Evolutionary conservation across 768 basidiomycete species (phyloP).

Genomic region (Pholiota molesta): DNA sequence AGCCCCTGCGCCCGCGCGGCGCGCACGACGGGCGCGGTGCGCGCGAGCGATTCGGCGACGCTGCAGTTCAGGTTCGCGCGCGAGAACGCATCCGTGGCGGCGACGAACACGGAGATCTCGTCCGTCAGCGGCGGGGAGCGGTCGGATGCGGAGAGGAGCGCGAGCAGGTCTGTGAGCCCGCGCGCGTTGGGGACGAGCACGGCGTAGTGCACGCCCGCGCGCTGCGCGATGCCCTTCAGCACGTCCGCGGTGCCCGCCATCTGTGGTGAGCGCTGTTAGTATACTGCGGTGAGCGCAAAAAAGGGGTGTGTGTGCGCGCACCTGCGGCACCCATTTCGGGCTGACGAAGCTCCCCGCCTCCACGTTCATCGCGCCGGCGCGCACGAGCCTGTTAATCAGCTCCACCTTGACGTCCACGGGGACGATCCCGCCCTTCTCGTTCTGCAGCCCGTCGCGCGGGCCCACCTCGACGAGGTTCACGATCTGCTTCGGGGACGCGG

Average conservation of each 20-base stretch:
- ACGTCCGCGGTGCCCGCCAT: constrained; percentile 87
- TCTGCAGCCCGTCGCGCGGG: constrained; percentile 91
- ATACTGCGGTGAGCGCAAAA: too few relatives aligned
- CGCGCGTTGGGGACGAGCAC: constrained; percentile 83
- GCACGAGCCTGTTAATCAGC: constrained; percentile 73
- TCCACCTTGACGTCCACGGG: constrained; percentile 76
- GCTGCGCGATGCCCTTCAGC: constrained; percentile 55
- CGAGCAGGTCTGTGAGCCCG: constrained; percentile 70
- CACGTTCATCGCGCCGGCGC: constrained; percentile 68
- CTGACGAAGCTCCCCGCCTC: constrained; percentile 92
- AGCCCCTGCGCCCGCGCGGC: constrained; percentile 64
- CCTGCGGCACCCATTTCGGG: constrained; percentile 94
- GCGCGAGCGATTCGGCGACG: constrained; percentile 67
- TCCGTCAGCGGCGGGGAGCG: constrained; percentile 62
- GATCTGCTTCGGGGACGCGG: not conserved
- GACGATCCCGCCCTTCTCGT: constrained; percentile 70
- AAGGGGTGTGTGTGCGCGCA: too few relatives aligned
- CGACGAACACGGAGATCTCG: constrained; percentile 89
- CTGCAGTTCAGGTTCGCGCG: constrained; percentile 84
- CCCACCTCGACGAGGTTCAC: constrained; percentile 88
- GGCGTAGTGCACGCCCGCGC: constrained; percentile 65
- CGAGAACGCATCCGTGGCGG: constrained; percentile 86
- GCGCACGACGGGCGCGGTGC: constrained; percentile 62
- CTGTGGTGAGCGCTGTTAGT: too few relatives aligned
- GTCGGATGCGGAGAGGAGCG: constrained; percentile 47